A percentile compares a stretch with the other conserved stretches of the same genome.
Conservation (phyloP, 345 rosid genomes). For the Gossypium turneri region DNA sequence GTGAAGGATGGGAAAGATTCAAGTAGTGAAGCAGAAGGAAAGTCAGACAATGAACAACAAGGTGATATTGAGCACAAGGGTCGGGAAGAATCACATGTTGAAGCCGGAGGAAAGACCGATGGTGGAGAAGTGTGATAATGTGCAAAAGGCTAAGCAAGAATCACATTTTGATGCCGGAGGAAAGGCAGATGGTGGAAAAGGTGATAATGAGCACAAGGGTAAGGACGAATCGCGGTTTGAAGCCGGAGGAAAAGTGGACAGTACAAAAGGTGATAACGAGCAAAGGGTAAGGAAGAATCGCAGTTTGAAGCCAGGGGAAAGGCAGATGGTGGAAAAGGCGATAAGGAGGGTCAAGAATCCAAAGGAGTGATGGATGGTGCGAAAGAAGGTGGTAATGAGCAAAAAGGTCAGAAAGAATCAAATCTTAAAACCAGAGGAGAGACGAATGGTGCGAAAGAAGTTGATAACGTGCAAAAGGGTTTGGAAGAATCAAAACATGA, state of each 20-base stretch:
- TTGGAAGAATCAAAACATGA: neutral
- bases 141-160: neutral
- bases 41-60: neutral
- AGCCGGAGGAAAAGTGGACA: neutral
- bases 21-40: neutral
- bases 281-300: neutral
- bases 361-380: constrained; percentile 11
- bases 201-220: constrained; percentile 3
- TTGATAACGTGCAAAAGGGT: neutral
- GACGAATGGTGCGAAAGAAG: neutral
- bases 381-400: constrained; percentile 2
- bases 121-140: neutral
- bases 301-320: neutral
- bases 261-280: neutral
- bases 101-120: neutral
- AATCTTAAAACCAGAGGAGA: neutral
- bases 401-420: neutral
- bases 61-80: neutral
- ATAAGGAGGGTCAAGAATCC: neutral
- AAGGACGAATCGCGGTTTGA: neutral
- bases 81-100: neutral
- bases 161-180: neutral
- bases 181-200: constrained; percentile 15
- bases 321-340: neutral
- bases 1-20: neutral